phyloP scores from a whole-genome alignment of 163 green algal species.

The Chlamydomonas reinhardtii region DNA sequence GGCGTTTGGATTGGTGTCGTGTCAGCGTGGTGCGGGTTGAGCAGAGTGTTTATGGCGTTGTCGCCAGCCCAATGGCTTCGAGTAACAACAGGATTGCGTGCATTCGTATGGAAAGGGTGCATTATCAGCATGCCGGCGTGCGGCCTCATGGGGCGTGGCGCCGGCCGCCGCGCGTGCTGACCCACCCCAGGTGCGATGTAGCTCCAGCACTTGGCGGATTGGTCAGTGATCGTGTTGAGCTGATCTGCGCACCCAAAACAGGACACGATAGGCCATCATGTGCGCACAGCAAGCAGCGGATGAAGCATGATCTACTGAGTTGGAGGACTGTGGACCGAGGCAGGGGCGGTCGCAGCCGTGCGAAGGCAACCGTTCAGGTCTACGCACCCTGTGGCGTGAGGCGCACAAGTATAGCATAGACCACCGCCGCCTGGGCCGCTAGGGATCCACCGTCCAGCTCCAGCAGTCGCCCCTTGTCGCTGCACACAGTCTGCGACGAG shows the following conservation, averaged over 20 bases:
- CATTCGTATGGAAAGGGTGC: too few species aligned
- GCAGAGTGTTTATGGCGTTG: not conserved
- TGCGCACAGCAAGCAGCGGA: not conserved
- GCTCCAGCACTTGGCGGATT: slow-evolving; percentile 8
- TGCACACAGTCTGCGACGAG: not conserved
- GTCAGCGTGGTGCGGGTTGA: not conserved
- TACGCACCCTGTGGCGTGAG: slow-evolving; percentile 10
- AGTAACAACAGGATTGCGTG: too few species aligned
- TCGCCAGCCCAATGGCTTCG: too few species aligned
- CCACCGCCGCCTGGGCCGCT: not conserved
- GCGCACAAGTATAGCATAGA: not conserved
- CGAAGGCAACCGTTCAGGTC: not conserved
- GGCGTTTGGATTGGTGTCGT: not conserved
- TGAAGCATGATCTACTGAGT: not conserved
- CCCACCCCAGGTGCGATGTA: too few species aligned
- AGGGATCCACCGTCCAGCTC: slow-evolving; percentile 1
- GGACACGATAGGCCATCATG: not conserved
- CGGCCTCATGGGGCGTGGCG: too few species aligned
- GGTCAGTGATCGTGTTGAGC: not conserved
- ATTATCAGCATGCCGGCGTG: too few species aligned
- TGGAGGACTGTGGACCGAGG: not conserved
- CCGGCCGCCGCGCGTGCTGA: too few species aligned
- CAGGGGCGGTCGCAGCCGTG: too few species aligned
- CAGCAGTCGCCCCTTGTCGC: not conserved
- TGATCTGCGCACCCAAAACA: not conserved